Evolutionary conservation across 2,329 filamentous ascomycete genomes (phyloP), one percentile per base, ranked within the genome.

Genomic region (Trichoderma koningiopsis): DNA sequence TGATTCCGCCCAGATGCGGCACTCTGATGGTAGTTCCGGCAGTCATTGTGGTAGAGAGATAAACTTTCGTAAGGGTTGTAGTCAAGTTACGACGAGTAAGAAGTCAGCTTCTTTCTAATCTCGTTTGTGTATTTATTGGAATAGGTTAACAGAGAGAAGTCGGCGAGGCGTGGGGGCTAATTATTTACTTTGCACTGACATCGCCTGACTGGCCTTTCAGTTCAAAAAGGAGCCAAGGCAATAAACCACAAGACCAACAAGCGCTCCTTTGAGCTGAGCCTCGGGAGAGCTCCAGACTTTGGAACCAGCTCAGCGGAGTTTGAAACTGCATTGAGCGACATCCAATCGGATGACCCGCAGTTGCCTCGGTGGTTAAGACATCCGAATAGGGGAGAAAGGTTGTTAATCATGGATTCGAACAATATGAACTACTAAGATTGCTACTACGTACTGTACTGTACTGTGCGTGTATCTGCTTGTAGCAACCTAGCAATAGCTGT

Each of bases 1-100:
- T 75, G 75, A 83, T 84, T 71, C 82, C 82, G 52, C 83, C 83
- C 6, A 85, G 77, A 75, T 85, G 83, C 68, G 83, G 81, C 65
- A 85, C 82, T 55, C 77, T 72, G 71, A 85, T 72, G n/a, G 82
- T 84, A 5, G 77, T 79, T 37, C 76, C 79, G 37, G 81, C 81
- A 56, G 79, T 77, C 79, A 81, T 80, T 59, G 56, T 69, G 57
- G 6, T 61, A 19, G 40, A 53, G 33, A 7, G 33, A 53, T 22
- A 14, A 3, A 29, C 11, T 5, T 10, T 47, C 14, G 49, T 67
- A 22, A 16, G 58, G 8, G 53, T 27, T 1, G 43, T 40, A 33
- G n/a, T 27, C n/a, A 31, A 8, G 47, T n/a, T 16, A 35, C 7
- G 29, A 29, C 27, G 33, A 22, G 7, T 16, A 35, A 24, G 13